A percentile compares a stretch with the other conserved stretches of the same genome.
These are phyloP conservation scores for Calocera cornea DNA, from an alignment of 768 basidiomycete genomes.

Conservation along the genomic window DNA sequence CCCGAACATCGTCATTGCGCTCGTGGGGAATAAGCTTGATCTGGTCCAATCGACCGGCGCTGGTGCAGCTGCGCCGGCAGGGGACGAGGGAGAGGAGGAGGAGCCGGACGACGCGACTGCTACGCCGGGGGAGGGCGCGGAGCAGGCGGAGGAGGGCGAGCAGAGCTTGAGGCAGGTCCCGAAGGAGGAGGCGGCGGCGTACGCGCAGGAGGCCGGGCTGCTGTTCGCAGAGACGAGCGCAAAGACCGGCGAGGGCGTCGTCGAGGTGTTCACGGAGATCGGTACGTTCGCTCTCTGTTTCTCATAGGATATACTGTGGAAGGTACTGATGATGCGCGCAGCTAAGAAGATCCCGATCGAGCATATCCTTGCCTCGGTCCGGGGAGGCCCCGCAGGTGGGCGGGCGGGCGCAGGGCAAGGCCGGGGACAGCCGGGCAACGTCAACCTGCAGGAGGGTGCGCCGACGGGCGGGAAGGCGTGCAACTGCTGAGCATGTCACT, in stretches of 20 bases:
- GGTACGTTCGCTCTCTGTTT: conserved; percentile 37
- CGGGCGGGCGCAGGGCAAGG: conserved; percentile 40
- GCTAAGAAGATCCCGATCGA: conserved; percentile 87
- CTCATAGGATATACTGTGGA: neutral
- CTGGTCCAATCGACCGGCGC: conserved; percentile 57
- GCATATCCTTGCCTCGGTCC: conserved; percentile 75
- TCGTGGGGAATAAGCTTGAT: conserved; percentile 96
- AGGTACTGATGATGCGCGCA: conserved; percentile 19
- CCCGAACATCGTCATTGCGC: conserved; percentile 96
- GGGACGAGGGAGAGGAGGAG: conserved; percentile 61
- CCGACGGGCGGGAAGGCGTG: conserved; percentile 61
- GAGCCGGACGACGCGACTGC: conserved; percentile 88
- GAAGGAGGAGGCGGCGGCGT: conserved; percentile 88
- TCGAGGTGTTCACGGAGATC: conserved; percentile 96
- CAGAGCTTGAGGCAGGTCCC: conserved; percentile 81
- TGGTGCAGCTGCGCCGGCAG: conserved; percentile 30
- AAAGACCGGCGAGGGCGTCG: conserved; percentile 89
- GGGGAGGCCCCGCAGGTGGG: conserved; percentile 45
- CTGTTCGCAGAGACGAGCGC: conserved; percentile 97
- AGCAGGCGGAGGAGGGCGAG: conserved; percentile 35
- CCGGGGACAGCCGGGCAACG: conserved; percentile 41
- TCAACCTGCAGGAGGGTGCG: conserved; percentile 57
- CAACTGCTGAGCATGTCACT: conserved; percentile 48
- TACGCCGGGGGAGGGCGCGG: conserved; percentile 55
- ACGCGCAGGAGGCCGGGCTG: conserved; percentile 86